These are phyloP conservation scores for Epithele typhae DNA, from an alignment of 768 basidiomycete genomes.

Conservation along the genomic window DNA sequence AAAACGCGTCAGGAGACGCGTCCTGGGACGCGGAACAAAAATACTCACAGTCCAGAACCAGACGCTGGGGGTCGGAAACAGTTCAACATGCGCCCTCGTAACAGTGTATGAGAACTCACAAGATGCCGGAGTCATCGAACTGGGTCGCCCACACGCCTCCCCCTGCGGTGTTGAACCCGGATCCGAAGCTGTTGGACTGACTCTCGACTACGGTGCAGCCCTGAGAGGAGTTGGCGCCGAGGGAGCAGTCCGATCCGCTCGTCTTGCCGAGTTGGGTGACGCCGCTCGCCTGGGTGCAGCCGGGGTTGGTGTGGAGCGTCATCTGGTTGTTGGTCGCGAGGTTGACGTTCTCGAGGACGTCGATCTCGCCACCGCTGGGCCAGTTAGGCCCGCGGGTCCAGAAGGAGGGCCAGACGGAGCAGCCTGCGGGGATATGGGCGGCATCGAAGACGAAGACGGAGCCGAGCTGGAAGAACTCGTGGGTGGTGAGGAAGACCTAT, in stretches of 20 bases:
- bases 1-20: too few species aligned
- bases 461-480: slow-evolving; percentile 37
- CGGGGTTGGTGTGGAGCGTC: slow-evolving; percentile 45
- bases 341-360: slow-evolving; percentile 51
- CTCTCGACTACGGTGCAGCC: slow-evolving; percentile 27
- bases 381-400: slow-evolving; percentile 34
- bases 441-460: slow-evolving; percentile 42
- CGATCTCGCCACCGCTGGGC: slow-evolving; percentile 34
- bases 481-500: slow-evolving; percentile 41
- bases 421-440: slow-evolving; percentile 51
- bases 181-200: slow-evolving; percentile 34
- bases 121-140: slow-evolving; percentile 53
- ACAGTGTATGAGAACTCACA: slow-evolving; percentile 34
- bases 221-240: slow-evolving; percentile 9
- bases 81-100: too few species aligned
- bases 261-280: slow-evolving; percentile 34
- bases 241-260: slow-evolving; percentile 12
- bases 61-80: not conserved
- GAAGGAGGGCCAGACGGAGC: slow-evolving; percentile 36
- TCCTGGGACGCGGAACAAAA: slow-evolving; percentile 17
- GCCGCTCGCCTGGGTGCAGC: slow-evolving; percentile 30
- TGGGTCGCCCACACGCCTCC: slow-evolving; percentile 68
- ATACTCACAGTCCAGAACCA: not conserved
- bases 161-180: slow-evolving; percentile 40
- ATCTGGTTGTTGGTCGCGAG: slow-evolving; percentile 45